A percentile compares a stretch with the other conserved stretches of the same genome.
Conservation (phyloP, 306 rosid genomes). For the Trifolium dubium region DNA sequence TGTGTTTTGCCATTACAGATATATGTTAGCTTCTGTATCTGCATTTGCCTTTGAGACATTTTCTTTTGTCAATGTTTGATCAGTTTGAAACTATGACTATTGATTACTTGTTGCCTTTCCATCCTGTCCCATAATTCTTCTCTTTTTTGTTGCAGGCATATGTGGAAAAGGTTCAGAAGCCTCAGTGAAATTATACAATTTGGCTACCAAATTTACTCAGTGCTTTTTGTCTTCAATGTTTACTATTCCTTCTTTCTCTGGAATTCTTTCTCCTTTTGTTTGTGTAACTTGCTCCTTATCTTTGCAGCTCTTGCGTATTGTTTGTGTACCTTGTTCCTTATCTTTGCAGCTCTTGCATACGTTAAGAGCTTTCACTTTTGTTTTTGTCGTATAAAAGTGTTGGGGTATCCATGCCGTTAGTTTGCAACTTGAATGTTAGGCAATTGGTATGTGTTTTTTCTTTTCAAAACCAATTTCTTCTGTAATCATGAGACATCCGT, state of each 20-base stretch:
- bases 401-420: slow-evolving; percentile 3
- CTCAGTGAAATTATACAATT: slow-evolving; percentile 37
- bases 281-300: slow-evolving; percentile 33
- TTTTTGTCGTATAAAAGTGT: slow-evolving; percentile 11
- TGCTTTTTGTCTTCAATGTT: slow-evolving; percentile 26
- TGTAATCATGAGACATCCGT: slow-evolving; percentile 24
- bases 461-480: slow-evolving; percentile 19
- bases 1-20: slow-evolving; percentile 5
- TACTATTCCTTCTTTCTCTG: slow-evolving; percentile 32
- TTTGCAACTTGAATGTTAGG: slow-evolving; percentile 19
- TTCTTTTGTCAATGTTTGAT: neutral
- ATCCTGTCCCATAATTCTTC: slow-evolving; percentile 11
- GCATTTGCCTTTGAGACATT: slow-evolving; percentile 26
- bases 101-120: slow-evolving; percentile 24
- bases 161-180: slow-evolving; percentile 71
- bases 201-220: slow-evolving; percentile 31
- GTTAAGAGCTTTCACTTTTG: slow-evolving; percentile 21
- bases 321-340: slow-evolving; percentile 36
- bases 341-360: slow-evolving; percentile 30
- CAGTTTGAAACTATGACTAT: slow-evolving; percentile 4
- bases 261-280: slow-evolving; percentile 23
- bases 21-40: slow-evolving; percentile 34
- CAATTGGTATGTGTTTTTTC: slow-evolving; percentile 3
- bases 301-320: slow-evolving; percentile 31
- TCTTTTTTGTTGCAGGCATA: slow-evolving; percentile 66